Percentiles rank a stretch among this genome's conserved stretches.
Evolutionary conservation across 768 basidiomycete species (phyloP).

Genomic region (Galerina marginata): DNA sequence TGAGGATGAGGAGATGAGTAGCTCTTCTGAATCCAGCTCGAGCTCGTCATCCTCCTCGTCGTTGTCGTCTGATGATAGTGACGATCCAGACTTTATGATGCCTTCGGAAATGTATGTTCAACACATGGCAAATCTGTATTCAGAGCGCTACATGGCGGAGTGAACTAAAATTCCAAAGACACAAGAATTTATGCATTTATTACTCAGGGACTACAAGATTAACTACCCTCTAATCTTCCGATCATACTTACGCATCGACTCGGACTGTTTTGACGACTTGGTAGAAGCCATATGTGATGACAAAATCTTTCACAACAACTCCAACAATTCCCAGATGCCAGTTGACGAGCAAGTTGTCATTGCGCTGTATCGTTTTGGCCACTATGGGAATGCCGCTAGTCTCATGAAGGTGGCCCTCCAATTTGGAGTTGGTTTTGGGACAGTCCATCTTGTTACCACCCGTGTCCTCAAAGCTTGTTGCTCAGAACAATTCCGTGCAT

Average conservation of each 20-base stretch:
- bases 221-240: neutral
- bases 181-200: neutral
- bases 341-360: constrained; percentile 11
- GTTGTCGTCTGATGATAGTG: too few relatives aligned
- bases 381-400: constrained; percentile 39
- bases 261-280: constrained; percentile 1
- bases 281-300: constrained; percentile 2
- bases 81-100: too few relatives aligned
- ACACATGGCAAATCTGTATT: too few relatives aligned
- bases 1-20: neutral
- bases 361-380: constrained; percentile 42
- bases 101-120: too few relatives aligned
- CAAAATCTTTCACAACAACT: constrained; percentile 10
- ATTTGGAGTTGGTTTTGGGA: constrained; percentile 32
- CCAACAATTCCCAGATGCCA: constrained; percentile 10
- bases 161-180: neutral
- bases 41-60: neutral
- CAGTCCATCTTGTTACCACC: constrained; percentile 29
- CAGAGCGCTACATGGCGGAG: neutral
- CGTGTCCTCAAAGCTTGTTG: constrained; percentile 34
- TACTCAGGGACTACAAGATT: neutral
- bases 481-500: constrained; percentile 24
- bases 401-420: constrained; percentile 29
- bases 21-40: neutral
- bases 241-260: neutral